Conservation (phyloP, 2,329 filamentous ascomycete genomes). For the Aspergillus fijiensis region DNA sequence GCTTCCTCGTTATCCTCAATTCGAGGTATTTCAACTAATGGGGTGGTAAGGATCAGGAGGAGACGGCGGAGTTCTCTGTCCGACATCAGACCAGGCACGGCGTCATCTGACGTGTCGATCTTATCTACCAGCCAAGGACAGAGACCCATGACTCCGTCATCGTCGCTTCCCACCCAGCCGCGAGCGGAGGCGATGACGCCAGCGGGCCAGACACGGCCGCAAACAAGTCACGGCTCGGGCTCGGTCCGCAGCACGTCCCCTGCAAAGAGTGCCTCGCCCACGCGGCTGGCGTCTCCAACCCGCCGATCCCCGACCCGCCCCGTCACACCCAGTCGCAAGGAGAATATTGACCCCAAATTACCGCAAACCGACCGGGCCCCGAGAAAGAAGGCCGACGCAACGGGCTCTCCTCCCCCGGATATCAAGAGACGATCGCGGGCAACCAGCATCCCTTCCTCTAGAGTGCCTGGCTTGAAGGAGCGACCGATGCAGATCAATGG, state of each 20-base stretch:
- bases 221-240: slow-evolving; percentile 28
- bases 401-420: slow-evolving; percentile 38
- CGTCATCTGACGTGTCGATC: slow-evolving; percentile 51
- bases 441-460: slow-evolving; percentile 53
- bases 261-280: slow-evolving; percentile 31
- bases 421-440: slow-evolving; percentile 47
- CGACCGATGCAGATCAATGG: slow-evolving; percentile 31
- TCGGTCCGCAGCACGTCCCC: slow-evolving; percentile 34
- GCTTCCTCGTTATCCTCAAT: slow-evolving; percentile 49
- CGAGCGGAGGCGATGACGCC: slow-evolving; percentile 31
- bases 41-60: slow-evolving; percentile 54
- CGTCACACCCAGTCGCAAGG: slow-evolving; percentile 39
- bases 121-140: slow-evolving; percentile 35
- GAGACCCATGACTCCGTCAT: slow-evolving; percentile 37
- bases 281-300: slow-evolving; percentile 32
- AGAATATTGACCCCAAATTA: slow-evolving; percentile 40
- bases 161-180: slow-evolving; percentile 26
- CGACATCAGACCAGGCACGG: slow-evolving; percentile 72
- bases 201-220: slow-evolving; percentile 30
- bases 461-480: slow-evolving; percentile 35
- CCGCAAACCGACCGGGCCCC: slow-evolving; percentile 33
- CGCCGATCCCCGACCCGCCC: slow-evolving; percentile 34
- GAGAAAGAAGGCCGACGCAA: slow-evolving; percentile 34
- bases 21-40: slow-evolving; percentile 50
- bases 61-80: slow-evolving; percentile 91